These are phyloP conservation scores for Nevesoporus exiguus DNA, from an alignment of 768 basidiomycete genomes.

Conservation along the genomic window DNA sequence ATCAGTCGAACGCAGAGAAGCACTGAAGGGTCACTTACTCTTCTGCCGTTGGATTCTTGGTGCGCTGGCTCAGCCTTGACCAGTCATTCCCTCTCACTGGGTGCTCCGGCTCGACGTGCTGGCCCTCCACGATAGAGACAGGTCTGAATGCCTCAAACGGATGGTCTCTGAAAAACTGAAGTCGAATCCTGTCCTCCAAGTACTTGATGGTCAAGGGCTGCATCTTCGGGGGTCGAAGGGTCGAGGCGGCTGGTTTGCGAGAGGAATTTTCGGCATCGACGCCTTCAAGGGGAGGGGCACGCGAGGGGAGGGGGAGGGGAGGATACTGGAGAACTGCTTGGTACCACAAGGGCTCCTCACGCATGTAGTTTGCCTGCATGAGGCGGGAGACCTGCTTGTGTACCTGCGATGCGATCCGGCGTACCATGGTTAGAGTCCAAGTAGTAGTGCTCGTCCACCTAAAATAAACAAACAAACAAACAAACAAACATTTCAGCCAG, in stretches of 20 bases:
- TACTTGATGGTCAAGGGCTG: conserved; percentile 66
- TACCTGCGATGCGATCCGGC: conserved; percentile 81
- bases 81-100: conserved; percentile 60
- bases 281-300: conserved; percentile 51
- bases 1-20: conserved; percentile 5
- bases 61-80: conserved; percentile 78
- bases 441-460: too few relatives aligned
- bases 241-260: conserved; percentile 23
- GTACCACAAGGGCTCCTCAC: conserved; percentile 76
- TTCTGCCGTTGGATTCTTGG: conserved; percentile 80
- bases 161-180: conserved; percentile 93
- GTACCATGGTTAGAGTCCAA: conserved; percentile 39
- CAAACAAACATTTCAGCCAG: background rate
- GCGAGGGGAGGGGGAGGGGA: conserved; percentile 82
- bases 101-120: conserved; percentile 51
- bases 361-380: conserved; percentile 60
- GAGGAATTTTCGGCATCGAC: conserved; percentile 40
- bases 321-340: conserved; percentile 82
- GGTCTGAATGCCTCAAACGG: conserved; percentile 94
- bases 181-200: conserved; percentile 79
- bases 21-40: conserved; percentile 58
- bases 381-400: conserved; percentile 85
- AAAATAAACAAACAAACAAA: too few relatives aligned
- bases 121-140: conserved; percentile 69
- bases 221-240: conserved; percentile 37